A percentile compares a stretch with the other conserved stretches of the same genome.
These are phyloP conservation scores for Colletotrichum tamarilloi DNA, from an alignment of 2,329 filamentous ascomycete genomes.

Conservation along the genomic window DNA sequence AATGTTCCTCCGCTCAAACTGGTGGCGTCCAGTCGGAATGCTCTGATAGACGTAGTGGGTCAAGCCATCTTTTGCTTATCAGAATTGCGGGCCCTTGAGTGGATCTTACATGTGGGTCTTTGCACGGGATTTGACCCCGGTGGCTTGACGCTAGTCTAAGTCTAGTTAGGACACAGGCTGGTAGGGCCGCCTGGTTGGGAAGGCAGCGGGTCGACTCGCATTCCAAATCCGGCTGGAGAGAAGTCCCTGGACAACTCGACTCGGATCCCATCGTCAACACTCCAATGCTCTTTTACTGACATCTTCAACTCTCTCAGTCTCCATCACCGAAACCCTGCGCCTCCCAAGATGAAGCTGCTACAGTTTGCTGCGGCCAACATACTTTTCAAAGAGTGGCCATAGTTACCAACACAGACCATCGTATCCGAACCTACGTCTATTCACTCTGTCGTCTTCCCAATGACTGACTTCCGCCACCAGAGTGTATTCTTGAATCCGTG, in stretches of 20 bases:
- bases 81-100: neutral
- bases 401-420: neutral
- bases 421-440: neutral
- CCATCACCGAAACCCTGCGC: constrained; percentile 27
- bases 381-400: neutral
- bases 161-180: neutral
- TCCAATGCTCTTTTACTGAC: neutral
- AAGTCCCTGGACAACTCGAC: no score
- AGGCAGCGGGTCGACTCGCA: neutral
- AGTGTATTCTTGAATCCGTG: neutral
- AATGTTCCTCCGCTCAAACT: constrained; percentile 18
- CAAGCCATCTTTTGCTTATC: constrained; percentile 3
- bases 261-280: no score
- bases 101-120: accelerated
- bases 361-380: no score
- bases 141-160: neutral
- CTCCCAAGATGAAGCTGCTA: neutral
- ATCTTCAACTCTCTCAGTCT: neutral
- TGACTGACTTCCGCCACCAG: neutral
- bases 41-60: neutral
- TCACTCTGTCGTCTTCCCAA: neutral
- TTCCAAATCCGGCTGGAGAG: neutral
- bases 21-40: constrained; percentile 23
- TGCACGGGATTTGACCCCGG: neutral
- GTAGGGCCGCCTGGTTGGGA: neutral